Percentiles rank a stretch among this genome's conserved stretches.
These are phyloP conservation scores for Dissophora ornata DNA, from an alignment of 192 early-diverging fungal species.

Conservation along the genomic window DNA sequence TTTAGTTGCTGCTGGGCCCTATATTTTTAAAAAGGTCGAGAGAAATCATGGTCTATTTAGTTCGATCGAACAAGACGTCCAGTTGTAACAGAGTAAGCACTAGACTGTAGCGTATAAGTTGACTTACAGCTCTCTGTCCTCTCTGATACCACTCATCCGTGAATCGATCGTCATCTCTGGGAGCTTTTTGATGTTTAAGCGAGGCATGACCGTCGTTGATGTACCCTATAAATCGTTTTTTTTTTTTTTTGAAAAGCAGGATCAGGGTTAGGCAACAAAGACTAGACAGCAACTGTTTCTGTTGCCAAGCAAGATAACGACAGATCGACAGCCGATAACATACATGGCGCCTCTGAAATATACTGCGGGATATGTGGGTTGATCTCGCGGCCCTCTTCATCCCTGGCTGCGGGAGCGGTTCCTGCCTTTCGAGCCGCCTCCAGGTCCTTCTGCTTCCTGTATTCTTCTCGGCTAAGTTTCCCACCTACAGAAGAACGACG, in stretches of 20 bases:
- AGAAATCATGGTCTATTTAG: too few species aligned
- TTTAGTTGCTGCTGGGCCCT: conserved; percentile 87
- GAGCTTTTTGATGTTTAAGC: conserved; percentile 87
- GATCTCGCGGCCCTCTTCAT: conserved; percentile 92
- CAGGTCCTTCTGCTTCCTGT: conserved; percentile 92
- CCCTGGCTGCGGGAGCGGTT: conserved; percentile 85
- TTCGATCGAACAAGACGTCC: too few species aligned
- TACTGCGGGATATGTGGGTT: conserved; percentile 99
- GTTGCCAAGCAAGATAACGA: not conserved
- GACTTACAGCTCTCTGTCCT: conserved; percentile 72
- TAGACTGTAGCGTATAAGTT: too few species aligned
- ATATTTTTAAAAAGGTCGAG: not conserved
- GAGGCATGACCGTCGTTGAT: conserved; percentile 83
- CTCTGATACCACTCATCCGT: conserved; percentile 83
- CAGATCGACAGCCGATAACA: not conserved
- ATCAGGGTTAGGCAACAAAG: not conserved
- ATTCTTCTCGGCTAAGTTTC: conserved; percentile 95
- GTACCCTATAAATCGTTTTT: too few species aligned
- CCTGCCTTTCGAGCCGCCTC: conserved; percentile 97
- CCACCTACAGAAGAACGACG: conserved; percentile 21
- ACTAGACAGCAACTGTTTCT: not conserved
- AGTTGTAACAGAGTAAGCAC: too few species aligned
- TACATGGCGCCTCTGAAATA: conserved; percentile 95
- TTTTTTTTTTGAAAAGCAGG: not conserved
- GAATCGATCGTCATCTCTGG: conserved; percentile 35